phyloP scores from a whole-genome alignment of 208 protist genomes.

The Eutreptiella sp. region DNA sequence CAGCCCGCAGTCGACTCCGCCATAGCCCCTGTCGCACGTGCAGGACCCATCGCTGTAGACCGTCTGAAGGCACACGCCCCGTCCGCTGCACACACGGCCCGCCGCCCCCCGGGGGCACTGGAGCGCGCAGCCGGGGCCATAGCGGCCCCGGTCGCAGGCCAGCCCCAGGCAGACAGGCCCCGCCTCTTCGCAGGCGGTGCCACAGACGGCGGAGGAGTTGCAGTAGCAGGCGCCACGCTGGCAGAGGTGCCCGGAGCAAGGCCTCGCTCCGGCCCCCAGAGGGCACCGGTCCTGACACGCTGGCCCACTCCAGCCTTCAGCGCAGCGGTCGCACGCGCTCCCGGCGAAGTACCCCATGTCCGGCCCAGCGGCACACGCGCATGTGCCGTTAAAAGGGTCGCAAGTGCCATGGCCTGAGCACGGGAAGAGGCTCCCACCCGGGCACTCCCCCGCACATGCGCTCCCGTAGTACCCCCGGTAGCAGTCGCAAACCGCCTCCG shows the following conservation, averaged over 20 bases:
- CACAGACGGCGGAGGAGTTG: not conserved
- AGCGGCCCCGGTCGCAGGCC: slow-evolving; percentile 1
- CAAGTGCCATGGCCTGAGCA: slow-evolving; percentile 23
- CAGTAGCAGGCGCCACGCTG: too few species aligned
- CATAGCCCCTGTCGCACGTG: slow-evolving; percentile 23
- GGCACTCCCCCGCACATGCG: slow-evolving; percentile 19
- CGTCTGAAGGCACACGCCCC: slow-evolving; percentile 6
- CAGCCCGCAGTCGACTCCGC: slow-evolving; percentile 8
- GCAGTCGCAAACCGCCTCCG: slow-evolving; percentile 5
- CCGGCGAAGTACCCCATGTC: slow-evolving; percentile 23
- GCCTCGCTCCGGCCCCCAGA: too few species aligned
- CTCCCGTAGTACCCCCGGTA: slow-evolving; percentile 11
- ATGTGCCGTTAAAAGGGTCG: slow-evolving; percentile 11
- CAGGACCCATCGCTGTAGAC: not conserved
- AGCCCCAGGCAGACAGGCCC: not conserved
- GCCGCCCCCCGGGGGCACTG: not conserved
- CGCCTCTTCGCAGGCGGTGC: not conserved
- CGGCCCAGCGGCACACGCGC: slow-evolving; percentile 4
- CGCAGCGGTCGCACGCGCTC: slow-evolving; percentile 13
- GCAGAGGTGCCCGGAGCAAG: too few species aligned
- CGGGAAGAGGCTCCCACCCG: not conserved
- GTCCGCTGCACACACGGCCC: not conserved
- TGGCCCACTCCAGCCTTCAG: slow-evolving; percentile 11
- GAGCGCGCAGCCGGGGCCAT: slow-evolving; percentile 7
- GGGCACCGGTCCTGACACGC: slow-evolving; percentile 16